Percentiles rank a stretch among this genome's conserved stretches.
Conservation (phyloP, 805 yeast genomes). For the Yarrowia deformans region DNA sequence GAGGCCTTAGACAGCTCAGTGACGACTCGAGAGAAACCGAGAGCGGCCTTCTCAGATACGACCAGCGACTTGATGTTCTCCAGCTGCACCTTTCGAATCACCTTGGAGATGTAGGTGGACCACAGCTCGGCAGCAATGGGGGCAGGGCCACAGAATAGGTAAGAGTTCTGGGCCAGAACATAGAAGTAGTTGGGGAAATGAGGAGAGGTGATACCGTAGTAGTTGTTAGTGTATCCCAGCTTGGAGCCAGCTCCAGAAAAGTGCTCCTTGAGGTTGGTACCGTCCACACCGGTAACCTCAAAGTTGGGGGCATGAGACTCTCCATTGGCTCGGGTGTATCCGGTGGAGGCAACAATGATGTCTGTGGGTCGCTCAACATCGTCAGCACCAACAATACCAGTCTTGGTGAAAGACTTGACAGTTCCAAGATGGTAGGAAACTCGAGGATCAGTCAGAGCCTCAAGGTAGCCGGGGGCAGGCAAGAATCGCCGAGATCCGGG, state of each 20-base stretch:
- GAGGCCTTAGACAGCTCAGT: slow-evolving; percentile 35
- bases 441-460: slow-evolving; percentile 42
- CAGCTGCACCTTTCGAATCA: slow-evolving; percentile 38
- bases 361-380: slow-evolving; percentile 38
- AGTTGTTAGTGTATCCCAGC: slow-evolving; percentile 40
- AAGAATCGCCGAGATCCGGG: slow-evolving; percentile 45
- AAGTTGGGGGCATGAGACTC: slow-evolving; percentile 32
- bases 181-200: slow-evolving; percentile 43
- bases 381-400: slow-evolving; percentile 43
- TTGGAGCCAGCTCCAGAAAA: slow-evolving; percentile 38
- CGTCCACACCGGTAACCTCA: slow-evolving; percentile 40
- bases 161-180: slow-evolving; percentile 39
- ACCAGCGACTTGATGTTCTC: slow-evolving; percentile 39
- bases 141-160: slow-evolving; percentile 39
- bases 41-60: slow-evolving; percentile 38
- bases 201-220: slow-evolving; percentile 42
- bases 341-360: slow-evolving; percentile 41
- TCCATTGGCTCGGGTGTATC: slow-evolving; percentile 39
- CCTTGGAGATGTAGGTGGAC: slow-evolving; percentile 39
- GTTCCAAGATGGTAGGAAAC: slow-evolving; percentile 43
- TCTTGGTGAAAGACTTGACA: slow-evolving; percentile 42
- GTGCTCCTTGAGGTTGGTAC: slow-evolving; percentile 36
- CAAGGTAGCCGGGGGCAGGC: slow-evolving; percentile 45
- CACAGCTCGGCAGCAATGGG: slow-evolving; percentile 38
- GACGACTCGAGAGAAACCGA: slow-evolving; percentile 26